Conservation (phyloP, 2,329 filamentous ascomycete genomes). For the Fonsecaea monophora region DNA sequence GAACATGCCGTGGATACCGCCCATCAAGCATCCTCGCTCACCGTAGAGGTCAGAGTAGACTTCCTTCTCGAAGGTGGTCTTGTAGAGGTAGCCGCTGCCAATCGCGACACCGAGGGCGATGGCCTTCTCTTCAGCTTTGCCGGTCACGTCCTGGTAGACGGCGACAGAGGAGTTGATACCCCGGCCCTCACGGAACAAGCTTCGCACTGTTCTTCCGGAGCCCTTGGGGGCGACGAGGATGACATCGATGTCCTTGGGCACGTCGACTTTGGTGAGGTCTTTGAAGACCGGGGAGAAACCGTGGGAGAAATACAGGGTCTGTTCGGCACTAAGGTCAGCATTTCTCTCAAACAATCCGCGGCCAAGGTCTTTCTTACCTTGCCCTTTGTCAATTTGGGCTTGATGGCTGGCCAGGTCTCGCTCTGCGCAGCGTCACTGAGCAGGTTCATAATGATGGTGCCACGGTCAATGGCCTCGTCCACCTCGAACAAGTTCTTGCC, state of each 20-base stretch:
- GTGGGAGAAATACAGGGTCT: conserved; percentile 99
- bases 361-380: conserved; percentile 68
- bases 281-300: conserved; percentile 99
- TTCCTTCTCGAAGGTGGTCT: conserved; percentile 99
- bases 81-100: conserved; percentile 97
- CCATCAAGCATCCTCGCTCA: conserved; percentile 99
- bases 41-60: conserved; percentile 99
- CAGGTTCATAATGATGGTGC: conserved; percentile 98
- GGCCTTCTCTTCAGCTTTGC: conserved; percentile 97
- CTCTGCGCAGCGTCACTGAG: conserved; percentile 96
- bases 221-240: conserved; percentile 99
- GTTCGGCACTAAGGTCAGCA: conserved; percentile 3
- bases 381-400: conserved; percentile 97
- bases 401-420: conserved; percentile 98
- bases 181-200: conserved; percentile 98
- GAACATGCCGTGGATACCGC: conserved; percentile 99
- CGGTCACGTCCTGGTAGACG: conserved; percentile 97
- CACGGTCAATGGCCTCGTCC: conserved; percentile 90
- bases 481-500: conserved; percentile 99
- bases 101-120: conserved; percentile 95
- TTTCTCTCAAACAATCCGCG: neutral
- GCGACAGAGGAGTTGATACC: conserved; percentile 99
- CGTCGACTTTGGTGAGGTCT: conserved; percentile 97
- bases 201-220: conserved; percentile 96
- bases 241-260: conserved; percentile 94